Percentiles rank a stretch among this genome's conserved stretches.
phyloP scores from a whole-genome alignment of 352 stramenopile species.

The Phytophthora niederhauseri region DNA sequence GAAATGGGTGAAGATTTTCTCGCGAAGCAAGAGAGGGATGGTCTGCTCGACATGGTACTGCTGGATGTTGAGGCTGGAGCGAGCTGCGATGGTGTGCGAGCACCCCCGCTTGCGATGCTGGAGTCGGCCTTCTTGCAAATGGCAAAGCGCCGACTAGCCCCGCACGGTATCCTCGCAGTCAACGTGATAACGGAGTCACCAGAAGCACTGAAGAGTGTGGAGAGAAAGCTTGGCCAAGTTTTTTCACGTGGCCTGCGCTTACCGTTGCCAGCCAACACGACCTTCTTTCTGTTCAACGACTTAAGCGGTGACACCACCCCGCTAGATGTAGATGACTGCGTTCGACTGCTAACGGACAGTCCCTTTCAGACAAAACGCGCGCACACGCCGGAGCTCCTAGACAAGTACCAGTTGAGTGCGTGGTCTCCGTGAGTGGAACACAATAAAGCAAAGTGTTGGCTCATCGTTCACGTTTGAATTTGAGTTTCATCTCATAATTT shows the following conservation, averaged over 20 bases:
- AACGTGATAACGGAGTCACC: constrained; percentile 65
- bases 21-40: constrained; percentile 13
- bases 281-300: constrained; percentile 50
- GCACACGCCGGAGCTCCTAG: constrained; percentile 32
- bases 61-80: constrained; percentile 73
- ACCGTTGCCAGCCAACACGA: constrained; percentile 41
- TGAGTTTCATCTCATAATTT: constrained; percentile 15
- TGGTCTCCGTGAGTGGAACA: constrained; percentile 5
- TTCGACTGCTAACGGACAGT: constrained; percentile 19
- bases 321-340: constrained; percentile 10
- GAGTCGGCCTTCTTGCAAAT: constrained; percentile 39
- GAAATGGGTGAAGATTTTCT: constrained; percentile 57
- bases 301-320: constrained; percentile 4
- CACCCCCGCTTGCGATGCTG: constrained; percentile 54
- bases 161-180: constrained; percentile 48
- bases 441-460: constrained; percentile 3
- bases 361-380: constrained; percentile 34
- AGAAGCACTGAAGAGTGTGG: constrained; percentile 32
- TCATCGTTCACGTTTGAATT: constrained; percentile 16
- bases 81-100: constrained; percentile 38
- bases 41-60: constrained; percentile 50
- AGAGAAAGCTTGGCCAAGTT: constrained; percentile 31
- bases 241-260: constrained; percentile 44
- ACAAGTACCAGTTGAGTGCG: constrained; percentile 19
- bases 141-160: constrained; percentile 33